These are phyloP conservation scores for Naganishia sp. DNA, from an alignment of 1,284 basidiomycete genomes.

Conservation along the genomic window DNA sequence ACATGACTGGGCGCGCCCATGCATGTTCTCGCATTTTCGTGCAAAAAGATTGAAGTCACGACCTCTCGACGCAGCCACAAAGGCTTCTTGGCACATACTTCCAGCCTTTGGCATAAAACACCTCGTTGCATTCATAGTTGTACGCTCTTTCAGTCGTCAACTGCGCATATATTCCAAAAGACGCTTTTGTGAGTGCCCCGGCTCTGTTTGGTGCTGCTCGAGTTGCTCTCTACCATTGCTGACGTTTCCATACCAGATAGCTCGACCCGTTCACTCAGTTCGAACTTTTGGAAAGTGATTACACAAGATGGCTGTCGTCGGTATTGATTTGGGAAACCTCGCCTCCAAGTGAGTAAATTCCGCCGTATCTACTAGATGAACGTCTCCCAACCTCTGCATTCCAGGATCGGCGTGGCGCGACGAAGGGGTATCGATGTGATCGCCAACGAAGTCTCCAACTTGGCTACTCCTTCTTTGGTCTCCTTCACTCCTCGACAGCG, in stretches of 20 bases:
- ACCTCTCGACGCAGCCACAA: constrained; percentile 13
- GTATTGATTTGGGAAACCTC: constrained; percentile 85
- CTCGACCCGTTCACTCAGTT: constrained; percentile 30
- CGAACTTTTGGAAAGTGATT: constrained; percentile 13
- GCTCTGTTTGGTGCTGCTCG: background rate
- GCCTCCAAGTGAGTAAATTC: constrained; percentile 63
- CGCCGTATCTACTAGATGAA: constrained; percentile 27
- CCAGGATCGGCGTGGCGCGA: constrained; percentile 85
- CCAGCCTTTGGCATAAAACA: background rate
- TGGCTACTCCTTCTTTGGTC: constrained; percentile 89
- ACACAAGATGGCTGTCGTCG: constrained; percentile 66
- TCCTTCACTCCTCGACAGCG: constrained; percentile 88
- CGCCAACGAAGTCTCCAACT: constrained; percentile 92
- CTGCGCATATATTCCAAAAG: constrained; percentile 2
- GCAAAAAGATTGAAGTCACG: constrained; percentile 8
- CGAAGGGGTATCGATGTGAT: constrained; percentile 94
- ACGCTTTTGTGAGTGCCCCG: constrained; percentile 18
- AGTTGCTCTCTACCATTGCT: background rate
- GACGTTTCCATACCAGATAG: constrained; percentile 10
- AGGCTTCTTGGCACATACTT: background rate
- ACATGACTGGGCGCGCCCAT: constrained; percentile 1
- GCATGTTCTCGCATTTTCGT: constrained; percentile 21
- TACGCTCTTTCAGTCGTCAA: constrained; percentile 27
- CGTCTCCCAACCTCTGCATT: constrained; percentile 33
- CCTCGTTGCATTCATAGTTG: constrained; percentile 1